Evolutionary conservation across 176 grass and related monocot species (phyloP), one percentile per base, ranked within the genome.

Genomic region (Phyllostachys edulis): DNA sequence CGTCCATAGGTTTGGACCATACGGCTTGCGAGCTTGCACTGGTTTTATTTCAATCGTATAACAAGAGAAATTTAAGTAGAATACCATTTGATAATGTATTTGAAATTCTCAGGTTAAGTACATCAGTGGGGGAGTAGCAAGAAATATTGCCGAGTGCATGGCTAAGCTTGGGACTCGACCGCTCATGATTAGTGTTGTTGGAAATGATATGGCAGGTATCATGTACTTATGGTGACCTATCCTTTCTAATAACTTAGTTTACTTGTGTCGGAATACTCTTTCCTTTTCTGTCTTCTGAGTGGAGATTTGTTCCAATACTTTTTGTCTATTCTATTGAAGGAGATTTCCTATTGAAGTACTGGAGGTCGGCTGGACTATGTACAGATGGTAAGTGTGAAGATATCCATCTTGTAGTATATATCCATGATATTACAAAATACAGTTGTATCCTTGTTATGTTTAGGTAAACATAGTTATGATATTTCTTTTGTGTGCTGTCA

Each of bases 141-240:
- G 96, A 87, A 98, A 98, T 90, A 87, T 98, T 76, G 96, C 96
- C 24, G 96, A 95, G 89, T 98, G 96, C 85, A 93, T 95, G 93
- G 82, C 77, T 73, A 98, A 98, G 84, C 87, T 98, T 83, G 93
- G 93, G 89, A 87, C 74, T 86, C 90, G 36, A 68, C 80, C 91
- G 60, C 93, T 93, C 64, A 88, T 98, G 89, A 98, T 98, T 76
- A 98, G 96, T 79, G 87, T 90, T 50, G 66, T 95, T 88, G 96
- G 96, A 65, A 78, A 89, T 83, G 96, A 98, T 71, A 87, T 98
- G 80, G 92, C 93, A 93, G 96, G 96, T 95, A 89, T 67, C 37
- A 70, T 65, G 37, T 81, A 81, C 26, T 72, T 52, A 7, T 63
- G 27, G 5, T 76, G 52, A 15, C 24, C 27, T 37, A 70, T 2